Base-by-base conservation (phyloP, 257 asterid species). In the Lycium barbarum region DNA sequence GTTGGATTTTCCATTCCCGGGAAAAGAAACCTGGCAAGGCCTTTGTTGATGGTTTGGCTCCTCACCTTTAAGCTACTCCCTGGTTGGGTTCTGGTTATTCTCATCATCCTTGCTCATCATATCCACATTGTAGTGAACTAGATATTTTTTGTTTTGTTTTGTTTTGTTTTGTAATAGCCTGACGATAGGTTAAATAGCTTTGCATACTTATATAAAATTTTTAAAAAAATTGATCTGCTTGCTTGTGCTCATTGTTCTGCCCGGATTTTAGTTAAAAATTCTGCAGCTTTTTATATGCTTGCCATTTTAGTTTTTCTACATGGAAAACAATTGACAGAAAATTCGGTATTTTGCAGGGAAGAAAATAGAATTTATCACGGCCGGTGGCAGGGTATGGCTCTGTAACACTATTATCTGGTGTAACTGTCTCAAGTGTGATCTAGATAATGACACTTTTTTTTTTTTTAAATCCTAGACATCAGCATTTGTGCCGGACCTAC, bases 11-110 rank as follows among this genome's bases (percentile, higher is more conserved):
- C 93, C 98, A 94, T 91, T 93, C 88, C 83, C 92, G 99, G 89
- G 99, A 97, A 87, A 95, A 94, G 97, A 95, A 95, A 89, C 93
- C 96, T 88, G 98, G 92, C 89, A 93, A 93, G 92, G 98, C 98
- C 86, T 91, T 93, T 89, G 89, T 97, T 85, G 97, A 94, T 91
- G 99, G 99, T 97, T 88, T 89, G 99, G 92, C 92, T 92, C 94
- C 90, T 90, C 91, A 91, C 91, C 89, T 72, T 67, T 85, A 88
- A 84, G 83, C 81, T 87, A 88, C 86, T 70, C 87, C 85, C 85
- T 85, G 79, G 73, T 55, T 57, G 83, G 85, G 84, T 86, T 73
- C 35, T 84, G 86, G 72, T 76, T 87, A 85, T 83, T 38, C 33
- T 12, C 57, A 47, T 71, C 47, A 76, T 78, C 20, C 63, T 14